Evolutionary conservation across 2,329 filamentous ascomycete genomes (phyloP), one percentile per base, ranked within the genome.

Genomic region (Calycina marina): DNA sequence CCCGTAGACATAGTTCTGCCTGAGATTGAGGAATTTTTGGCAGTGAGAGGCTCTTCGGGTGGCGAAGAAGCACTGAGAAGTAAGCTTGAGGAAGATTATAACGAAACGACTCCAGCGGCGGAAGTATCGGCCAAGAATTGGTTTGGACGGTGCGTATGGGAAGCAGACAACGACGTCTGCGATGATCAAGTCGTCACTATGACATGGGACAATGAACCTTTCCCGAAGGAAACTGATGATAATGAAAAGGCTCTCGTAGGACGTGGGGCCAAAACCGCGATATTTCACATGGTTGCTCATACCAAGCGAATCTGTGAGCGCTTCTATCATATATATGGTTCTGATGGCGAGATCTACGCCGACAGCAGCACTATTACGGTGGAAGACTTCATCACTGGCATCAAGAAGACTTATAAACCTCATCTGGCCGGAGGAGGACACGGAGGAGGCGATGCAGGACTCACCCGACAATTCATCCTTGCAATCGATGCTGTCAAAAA

Each of bases 81-180:
- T 2, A 47, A 47, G 15, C 47, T 63, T 5, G 43, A 57, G 13
- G 63, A 71, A 31, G 67, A 73, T 48, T 74, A 75, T 37, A 62
- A 55, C 1, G 58, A 64, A 10, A 49, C 56, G 5, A 70, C 63
- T 0, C 60, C 66, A 4, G 54, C 59, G 32, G 49, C 56, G 1
- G 57, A 62, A n/a, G 51, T 67, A 2, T 60, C 62, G 3, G 57
- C 59, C 4, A 59, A 65, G 6, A 77, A 77, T 42, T 79, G 85
- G 84, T 96, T 85, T 50, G 90, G 90, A 0, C 73, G 88, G n/a
- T 98, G 90, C 51, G 90, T 96, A 2, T 96, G 77, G 58, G 90
- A 94, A 52, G 65, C 77, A 4, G 85, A 93, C 57, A 98, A 96
- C 56, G 76, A 92, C 48, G 90, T 96, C 25, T 83, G 77, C 48